Conservation (phyloP, 805 yeast genomes). For the Teunomyces stri region DNA sequence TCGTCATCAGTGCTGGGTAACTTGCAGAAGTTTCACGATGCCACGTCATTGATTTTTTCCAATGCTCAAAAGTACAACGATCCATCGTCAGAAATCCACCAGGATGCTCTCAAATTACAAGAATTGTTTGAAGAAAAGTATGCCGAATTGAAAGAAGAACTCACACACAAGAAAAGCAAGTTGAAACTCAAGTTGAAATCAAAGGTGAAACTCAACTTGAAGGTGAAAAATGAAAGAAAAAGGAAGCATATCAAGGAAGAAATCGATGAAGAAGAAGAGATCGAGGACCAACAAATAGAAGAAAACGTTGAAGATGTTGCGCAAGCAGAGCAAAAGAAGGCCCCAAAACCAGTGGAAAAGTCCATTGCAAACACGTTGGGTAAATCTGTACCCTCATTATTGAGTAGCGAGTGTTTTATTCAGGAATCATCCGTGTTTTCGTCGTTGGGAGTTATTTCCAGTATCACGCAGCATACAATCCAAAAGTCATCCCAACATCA, state of each 20-base stretch:
- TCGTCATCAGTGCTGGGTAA: constrained; percentile 33
- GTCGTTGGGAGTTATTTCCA: constrained; percentile 13
- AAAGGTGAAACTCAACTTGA: constrained; percentile 29
- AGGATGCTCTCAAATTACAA: constrained; percentile 64
- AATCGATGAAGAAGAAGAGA: constrained; percentile 17
- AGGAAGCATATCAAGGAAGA: constrained; percentile 19
- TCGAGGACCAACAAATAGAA: constrained; percentile 6
- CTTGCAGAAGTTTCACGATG: constrained; percentile 58
- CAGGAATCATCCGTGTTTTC: constrained; percentile 38
- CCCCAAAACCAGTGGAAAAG: constrained; percentile 6
- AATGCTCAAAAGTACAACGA: constrained; percentile 82
- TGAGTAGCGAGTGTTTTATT: constrained; percentile 33
- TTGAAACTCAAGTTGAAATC: constrained; percentile 29
- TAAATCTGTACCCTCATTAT: constrained; percentile 24
- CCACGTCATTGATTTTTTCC: constrained; percentile 60
- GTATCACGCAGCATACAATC: constrained; percentile 9
- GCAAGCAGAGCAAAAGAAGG: neutral
- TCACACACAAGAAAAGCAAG: constrained; percentile 14
- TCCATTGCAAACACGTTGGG: constrained; percentile 20
- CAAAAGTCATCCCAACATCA: constrained; percentile 10
- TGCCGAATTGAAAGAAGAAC: constrained; percentile 24
- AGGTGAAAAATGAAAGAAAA: constrained; percentile 17
- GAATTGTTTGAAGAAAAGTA: constrained; percentile 47
- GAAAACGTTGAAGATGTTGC: constrained; percentile 4
- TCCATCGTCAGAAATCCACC: constrained; percentile 65